phyloP scores from a whole-genome alignment of 169 alveolate species.

The Ichthyophthirius multifiliis region DNA sequence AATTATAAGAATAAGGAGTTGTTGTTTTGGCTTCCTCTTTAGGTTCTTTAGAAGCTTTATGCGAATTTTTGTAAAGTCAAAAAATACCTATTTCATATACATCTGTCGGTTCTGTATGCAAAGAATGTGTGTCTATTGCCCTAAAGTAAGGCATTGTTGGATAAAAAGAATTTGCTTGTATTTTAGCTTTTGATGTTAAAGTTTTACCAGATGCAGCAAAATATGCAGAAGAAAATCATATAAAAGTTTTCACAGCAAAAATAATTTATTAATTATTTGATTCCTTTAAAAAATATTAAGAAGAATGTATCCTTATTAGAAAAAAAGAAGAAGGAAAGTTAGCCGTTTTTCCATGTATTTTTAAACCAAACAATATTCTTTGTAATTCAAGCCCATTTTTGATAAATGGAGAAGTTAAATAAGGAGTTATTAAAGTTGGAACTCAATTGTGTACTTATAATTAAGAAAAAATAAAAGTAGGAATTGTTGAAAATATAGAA shows the following conservation, averaged over 20 bases:
- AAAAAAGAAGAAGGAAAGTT: constrained; percentile 84
- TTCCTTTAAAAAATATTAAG: constrained; percentile 92
- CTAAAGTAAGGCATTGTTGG: constrained; percentile 70
- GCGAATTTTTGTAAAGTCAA: constrained; percentile 91
- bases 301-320: constrained; percentile 87
- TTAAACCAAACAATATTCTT: too few relatives aligned
- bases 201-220: constrained; percentile 96
- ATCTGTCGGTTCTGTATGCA: constrained; percentile 98
- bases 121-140: constrained; percentile 97
- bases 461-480: too few relatives aligned
- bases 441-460: too few relatives aligned
- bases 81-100: constrained; percentile 96
- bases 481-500: too few relatives aligned
- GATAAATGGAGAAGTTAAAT: too few relatives aligned
- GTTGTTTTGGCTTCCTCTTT: constrained; percentile 98
- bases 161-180: constrained; percentile 91
- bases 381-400: too few relatives aligned
- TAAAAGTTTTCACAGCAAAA: constrained; percentile 96
- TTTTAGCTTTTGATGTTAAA: constrained; percentile 98
- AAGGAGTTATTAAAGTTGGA: constrained; percentile 40
- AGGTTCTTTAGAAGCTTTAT: constrained; percentile 98
- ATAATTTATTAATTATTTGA: constrained; percentile 98
- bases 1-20: constrained; percentile 94
- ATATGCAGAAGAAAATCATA: constrained; percentile 96
- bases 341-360: constrained; percentile 43